Evolutionary conservation across 192 early-diverging fungal species (phyloP).

Genomic region (Dimargaris xerosporica): DNA sequence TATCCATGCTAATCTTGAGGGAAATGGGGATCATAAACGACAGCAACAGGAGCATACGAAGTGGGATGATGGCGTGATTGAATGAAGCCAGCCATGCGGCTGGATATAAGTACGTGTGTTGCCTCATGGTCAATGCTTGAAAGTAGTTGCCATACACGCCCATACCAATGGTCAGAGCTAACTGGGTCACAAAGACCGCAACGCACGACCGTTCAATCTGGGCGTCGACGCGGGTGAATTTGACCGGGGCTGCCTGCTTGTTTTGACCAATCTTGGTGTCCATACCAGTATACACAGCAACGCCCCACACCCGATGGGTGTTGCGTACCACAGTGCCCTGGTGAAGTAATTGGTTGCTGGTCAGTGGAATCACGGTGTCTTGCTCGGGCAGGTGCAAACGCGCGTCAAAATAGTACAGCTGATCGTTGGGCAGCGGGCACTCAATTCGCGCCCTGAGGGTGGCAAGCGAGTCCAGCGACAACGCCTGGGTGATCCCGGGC

Average conservation of each 20-base stretch:
- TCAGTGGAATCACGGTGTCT: background rate
- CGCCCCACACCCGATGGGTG: background rate
- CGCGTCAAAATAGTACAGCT: background rate
- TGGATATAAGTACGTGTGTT: background rate
- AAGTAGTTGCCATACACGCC: background rate
- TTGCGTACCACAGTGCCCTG: background rate
- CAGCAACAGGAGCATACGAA: background rate
- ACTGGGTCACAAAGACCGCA: background rate
- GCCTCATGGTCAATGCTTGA: background rate
- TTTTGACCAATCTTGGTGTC: background rate
- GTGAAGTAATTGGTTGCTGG: background rate
- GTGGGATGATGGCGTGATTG: background rate
- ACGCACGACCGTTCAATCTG: background rate
- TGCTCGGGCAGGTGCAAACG: background rate
- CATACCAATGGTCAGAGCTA: background rate
- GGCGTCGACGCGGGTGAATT: background rate
- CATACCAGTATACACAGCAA: background rate
- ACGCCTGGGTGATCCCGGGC: conserved; percentile 32
- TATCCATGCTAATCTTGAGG: background rate
- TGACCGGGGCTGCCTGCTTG: background rate
- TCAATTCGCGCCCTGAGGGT: background rate
- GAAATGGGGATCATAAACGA: conserved; percentile 1
- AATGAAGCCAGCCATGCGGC: background rate
- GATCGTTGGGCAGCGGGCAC: background rate
- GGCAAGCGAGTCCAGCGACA: background rate